Percentiles rank a stretch among this genome's conserved stretches.
phyloP scores from a whole-genome alignment of 2,329 filamentous ascomycete genomes.

The Penicillium frequentans region DNA sequence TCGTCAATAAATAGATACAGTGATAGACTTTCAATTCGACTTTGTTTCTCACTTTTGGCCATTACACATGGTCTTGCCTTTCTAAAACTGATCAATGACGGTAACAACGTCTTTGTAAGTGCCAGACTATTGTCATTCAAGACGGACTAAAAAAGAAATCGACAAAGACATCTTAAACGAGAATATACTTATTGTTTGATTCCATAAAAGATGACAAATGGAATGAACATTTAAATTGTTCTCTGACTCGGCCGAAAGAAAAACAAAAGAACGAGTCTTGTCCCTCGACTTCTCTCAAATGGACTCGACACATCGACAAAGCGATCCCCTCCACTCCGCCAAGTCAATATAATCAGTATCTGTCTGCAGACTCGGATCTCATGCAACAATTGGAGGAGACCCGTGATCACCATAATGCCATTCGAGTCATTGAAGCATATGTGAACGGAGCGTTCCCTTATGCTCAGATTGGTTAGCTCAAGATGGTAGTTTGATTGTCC shows the following conservation, averaged over 20 bases:
- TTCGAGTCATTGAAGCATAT: neutral
- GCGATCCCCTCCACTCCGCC: neutral
- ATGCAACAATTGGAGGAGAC: neutral
- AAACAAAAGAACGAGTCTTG: neutral
- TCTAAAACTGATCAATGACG: neutral
- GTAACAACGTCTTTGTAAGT: neutral
- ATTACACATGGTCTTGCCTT: neutral
- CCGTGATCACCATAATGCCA: neutral
- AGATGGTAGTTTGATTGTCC: neutral
- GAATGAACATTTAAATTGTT: neutral
- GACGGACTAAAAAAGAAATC: neutral
- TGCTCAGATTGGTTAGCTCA: neutral
- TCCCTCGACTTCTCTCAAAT: neutral
- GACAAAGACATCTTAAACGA: neutral
- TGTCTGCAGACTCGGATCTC: neutral
- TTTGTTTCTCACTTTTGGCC: neutral
- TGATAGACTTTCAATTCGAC: neutral
- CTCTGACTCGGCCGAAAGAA: neutral
- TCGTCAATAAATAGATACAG: neutral
- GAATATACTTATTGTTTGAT: neutral
- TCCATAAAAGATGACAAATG: neutral
- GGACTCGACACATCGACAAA: neutral
- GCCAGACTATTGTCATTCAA: neutral
- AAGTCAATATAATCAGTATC: neutral
- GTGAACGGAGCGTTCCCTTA: neutral